A percentile compares a stretch with the other conserved stretches of the same genome.
phyloP scores from a whole-genome alignment of 768 basidiomycete genomes.

The Sutorius australiensis region DNA sequence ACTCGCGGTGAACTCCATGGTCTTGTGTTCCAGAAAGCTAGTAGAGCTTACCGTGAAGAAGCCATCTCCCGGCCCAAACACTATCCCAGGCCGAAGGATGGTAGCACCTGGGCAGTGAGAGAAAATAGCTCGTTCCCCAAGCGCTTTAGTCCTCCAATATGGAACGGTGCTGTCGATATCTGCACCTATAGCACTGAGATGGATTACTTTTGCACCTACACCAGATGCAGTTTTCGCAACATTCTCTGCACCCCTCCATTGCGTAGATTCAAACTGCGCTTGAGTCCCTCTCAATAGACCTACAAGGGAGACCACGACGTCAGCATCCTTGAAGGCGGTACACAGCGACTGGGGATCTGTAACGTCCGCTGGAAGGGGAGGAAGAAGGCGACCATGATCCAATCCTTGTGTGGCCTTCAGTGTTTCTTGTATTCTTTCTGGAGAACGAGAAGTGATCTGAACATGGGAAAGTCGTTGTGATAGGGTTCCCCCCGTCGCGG shows the following conservation, averaged over 20 bases:
- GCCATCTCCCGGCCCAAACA: constrained; percentile 74
- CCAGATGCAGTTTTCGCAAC: constrained; percentile 52
- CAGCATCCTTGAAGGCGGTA: constrained; percentile 51
- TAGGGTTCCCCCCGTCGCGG: constrained; percentile 23
- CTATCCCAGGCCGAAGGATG: constrained; percentile 65
- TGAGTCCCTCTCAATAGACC: constrained; percentile 60
- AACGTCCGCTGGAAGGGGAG: constrained; percentile 48
- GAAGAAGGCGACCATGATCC: constrained; percentile 36
- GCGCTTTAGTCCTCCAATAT: constrained; percentile 59
- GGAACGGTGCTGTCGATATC: constrained; percentile 52
- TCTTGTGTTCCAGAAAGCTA: neutral
- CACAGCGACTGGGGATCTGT: constrained; percentile 43
- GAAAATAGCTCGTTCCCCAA: constrained; percentile 57
- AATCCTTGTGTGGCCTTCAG: constrained; percentile 32
- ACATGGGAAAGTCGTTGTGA: constrained; percentile 29
- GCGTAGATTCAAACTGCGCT: constrained; percentile 55
- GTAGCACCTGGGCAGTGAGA: constrained; percentile 47
- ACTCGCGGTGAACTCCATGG: neutral
- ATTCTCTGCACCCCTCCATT: constrained; percentile 64
- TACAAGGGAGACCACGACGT: constrained; percentile 63
- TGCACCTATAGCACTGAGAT: constrained; percentile 77
- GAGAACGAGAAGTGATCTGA: constrained; percentile 59
- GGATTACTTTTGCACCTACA: constrained; percentile 55
- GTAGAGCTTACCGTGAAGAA: constrained; percentile 60
- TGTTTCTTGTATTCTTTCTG: constrained; percentile 37